Base-by-base conservation (phyloP, 345 rosid species). In the Chamaenerion angustifolium region DNA sequence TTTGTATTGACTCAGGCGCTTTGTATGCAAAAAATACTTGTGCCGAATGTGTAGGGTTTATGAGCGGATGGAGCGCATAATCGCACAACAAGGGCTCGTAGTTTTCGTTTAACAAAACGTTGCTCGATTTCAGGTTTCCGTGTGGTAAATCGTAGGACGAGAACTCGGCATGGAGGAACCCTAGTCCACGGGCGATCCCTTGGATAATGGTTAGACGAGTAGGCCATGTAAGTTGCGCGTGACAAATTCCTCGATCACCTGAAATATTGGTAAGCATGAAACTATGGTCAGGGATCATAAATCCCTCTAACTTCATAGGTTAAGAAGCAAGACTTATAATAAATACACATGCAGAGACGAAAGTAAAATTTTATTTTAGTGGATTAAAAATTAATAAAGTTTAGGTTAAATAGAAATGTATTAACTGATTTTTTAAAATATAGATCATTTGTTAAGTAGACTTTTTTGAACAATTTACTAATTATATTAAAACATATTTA, bases 101-200 rank as follows among this genome's bases (percentile, higher is more conserved):
- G 46, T 68, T 63, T 12, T 65, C 66, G 0, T 57, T 55, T 16
- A 90, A 59, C 18, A 90, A 77, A 27, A 90, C 63, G 31, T 90
- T 86, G 75, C 95, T 83, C 8, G 95, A 86, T 61, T 86, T 90
- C 54, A 90, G 86, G 59, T 86, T 90, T 27, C 98, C 94, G 31
- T 90, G 98, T 8, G 95, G 89, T 15, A 90, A 64, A 10, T 73
- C 77, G 45, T 63, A 65, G 1, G 84, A 61, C 11, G 69, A 55
- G 25, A 76, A 75, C 61, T 86, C 81, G 6, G 72, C 25, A 13
- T 78, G 87, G 40, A 90, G 66, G 74, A 70, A 86, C 42, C 62
- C 46, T 71, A 86, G 51, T 25, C 98, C 98, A 0, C 50, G 71
- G 0, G 71, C 80, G 0, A 81, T 70, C 52, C 96, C 98, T 16